Evolutionary conservation across 2,329 filamentous ascomycete species (phyloP), one percentile per base, ranked within the genome.

Genomic region (Aspergillus arachidicola): DNA sequence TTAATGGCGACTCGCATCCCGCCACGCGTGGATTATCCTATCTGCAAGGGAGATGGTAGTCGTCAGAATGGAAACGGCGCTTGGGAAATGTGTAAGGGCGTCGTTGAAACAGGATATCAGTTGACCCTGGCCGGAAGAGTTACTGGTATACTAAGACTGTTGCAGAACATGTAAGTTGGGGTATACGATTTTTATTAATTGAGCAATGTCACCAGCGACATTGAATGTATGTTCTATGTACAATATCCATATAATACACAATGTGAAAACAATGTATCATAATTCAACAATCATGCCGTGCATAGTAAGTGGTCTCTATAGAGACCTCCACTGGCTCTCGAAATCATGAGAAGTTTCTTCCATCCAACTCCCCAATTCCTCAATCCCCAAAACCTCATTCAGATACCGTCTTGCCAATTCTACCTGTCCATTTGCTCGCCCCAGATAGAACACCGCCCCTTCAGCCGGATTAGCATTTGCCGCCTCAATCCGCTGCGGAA

Each of bases 1-100:
- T 30, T 83, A 32, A 74, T 87, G 65, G 84, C 89, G 66, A 99
- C 95, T 7, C 83, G 85, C 6, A 97, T 99, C 62, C 95, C 95
- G 2, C 84, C 85, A 1, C 87, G 90, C 6, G 86, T 97, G 69
- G 89, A 90, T 72, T 96, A 98, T 76, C 94, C 95, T 2, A 87
- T 99, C 19, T 75, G 79, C 4, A 86, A 88, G 72, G 88, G 89
- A 63, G 81, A 83, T 54, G 80, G 81, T 57, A 75, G 79, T 30
- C 69, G 55, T 53, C 64, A 77, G 19, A 84, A 87, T 74, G 90
- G 91, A 69, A 78, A 80, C 48, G 81, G 82, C 58, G 88, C 87
- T n/a, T 92, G 88, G 87, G 80, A 84, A 61, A 75, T 81, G 75
- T 80, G 78, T 59, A 81, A 81, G 68, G 80, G 76, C 2, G 73